These are phyloP conservation scores for Colletotrichum karsti DNA, from an alignment of 2,329 filamentous ascomycete species.

Conservation along the genomic window DNA sequence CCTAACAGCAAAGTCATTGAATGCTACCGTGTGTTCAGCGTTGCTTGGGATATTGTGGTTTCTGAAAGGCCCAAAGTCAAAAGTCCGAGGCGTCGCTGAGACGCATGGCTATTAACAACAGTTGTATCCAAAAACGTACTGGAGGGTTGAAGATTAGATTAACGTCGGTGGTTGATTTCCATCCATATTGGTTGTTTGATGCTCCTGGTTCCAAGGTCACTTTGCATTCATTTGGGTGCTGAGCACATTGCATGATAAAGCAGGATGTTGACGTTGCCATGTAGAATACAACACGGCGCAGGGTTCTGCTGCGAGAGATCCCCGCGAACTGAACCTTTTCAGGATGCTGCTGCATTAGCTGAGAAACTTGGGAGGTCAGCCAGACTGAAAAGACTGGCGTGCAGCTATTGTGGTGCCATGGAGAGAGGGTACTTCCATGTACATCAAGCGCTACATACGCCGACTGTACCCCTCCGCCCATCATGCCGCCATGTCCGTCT, in stretches of 20 bases:
- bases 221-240: conserved; percentile 2
- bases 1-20: background rate
- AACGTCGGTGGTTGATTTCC: background rate
- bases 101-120: background rate
- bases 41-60: too few relatives aligned
- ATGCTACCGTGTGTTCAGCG: background rate
- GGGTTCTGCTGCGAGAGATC: conserved; percentile 10
- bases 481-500: background rate
- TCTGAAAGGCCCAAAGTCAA: background rate
- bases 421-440: conserved; percentile 7
- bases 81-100: background rate
- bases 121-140: too few relatives aligned
- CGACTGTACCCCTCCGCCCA: background rate
- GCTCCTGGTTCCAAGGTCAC: background rate
- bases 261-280: background rate
- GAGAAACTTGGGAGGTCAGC: conserved; percentile 14
- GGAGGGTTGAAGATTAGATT: background rate
- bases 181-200: background rate
- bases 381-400: conserved; percentile 11
- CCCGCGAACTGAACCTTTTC: conserved; percentile 5
- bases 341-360: conserved; percentile 23
- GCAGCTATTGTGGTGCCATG: conserved; percentile 18
- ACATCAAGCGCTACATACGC: conserved; percentile 9
- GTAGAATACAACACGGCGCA: background rate
- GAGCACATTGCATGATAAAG: background rate